A percentile compares a stretch with the other conserved stretches of the same genome.
Evolutionary conservation across 768 basidiomycete species (phyloP).

Genomic region (Russula compacta): DNA sequence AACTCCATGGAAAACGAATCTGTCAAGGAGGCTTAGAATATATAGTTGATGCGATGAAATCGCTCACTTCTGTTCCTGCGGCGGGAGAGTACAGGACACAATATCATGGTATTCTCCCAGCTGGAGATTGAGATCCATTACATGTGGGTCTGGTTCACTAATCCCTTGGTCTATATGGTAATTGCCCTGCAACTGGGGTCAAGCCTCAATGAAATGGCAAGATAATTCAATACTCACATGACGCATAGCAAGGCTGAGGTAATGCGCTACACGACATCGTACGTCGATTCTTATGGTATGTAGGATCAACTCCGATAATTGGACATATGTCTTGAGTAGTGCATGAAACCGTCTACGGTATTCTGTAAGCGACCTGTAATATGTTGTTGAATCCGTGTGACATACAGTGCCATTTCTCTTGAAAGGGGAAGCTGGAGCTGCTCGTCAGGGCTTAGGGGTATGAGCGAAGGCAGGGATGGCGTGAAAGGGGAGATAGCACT

Average conservation of each 20-base stretch:
- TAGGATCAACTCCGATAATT: conserved; percentile 78
- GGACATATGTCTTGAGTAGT: conserved; percentile 81
- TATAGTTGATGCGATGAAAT: conserved; percentile 4
- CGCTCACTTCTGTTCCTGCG: conserved; percentile 56
- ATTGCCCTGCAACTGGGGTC: conserved; percentile 51
- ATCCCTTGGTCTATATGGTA: conserved; percentile 77
- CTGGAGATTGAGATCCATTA: conserved; percentile 78
- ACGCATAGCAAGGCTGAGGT: conserved; percentile 55
- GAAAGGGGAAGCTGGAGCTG: conserved; percentile 69
- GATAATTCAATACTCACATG: conserved; percentile 27
- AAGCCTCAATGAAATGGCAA: neutral
- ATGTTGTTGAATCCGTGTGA: conserved; percentile 54
- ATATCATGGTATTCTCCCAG: conserved; percentile 69
- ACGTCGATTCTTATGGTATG: conserved; percentile 84
- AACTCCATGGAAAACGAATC: conserved; percentile 83
- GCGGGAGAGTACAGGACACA: conserved; percentile 50
- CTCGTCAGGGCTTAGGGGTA: conserved; percentile 34
- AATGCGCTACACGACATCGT: conserved; percentile 74
- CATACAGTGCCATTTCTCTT: conserved; percentile 82
- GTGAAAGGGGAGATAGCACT: conserved; percentile 38
- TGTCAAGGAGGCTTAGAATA: conserved; percentile 26
- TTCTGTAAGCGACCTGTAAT: conserved; percentile 41
- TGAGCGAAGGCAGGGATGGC: conserved; percentile 37
- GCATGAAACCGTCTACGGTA: conserved; percentile 77
- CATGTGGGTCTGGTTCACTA: conserved; percentile 83